Conservation (phyloP, 179 eudicot species). For the Vitellaria paradoxa region DNA sequence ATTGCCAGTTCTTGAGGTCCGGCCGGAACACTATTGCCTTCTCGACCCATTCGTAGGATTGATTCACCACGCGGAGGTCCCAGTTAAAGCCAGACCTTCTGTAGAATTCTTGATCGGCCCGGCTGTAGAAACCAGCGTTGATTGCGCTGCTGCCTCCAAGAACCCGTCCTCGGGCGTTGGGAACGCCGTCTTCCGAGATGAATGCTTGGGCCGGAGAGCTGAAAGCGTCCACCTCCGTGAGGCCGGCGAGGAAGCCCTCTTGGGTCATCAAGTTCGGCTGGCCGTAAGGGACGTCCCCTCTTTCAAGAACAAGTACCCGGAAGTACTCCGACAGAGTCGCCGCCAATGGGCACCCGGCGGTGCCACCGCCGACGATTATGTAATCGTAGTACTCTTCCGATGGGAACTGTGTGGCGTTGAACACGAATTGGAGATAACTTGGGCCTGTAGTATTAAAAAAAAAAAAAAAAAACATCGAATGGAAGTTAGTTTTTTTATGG, state of each 20-base stretch:
- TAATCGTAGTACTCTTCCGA: conserved; percentile 69
- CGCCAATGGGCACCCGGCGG: conserved; percentile 85
- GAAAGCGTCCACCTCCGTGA: conserved; percentile 43
- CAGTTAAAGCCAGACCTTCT: conserved; percentile 47
- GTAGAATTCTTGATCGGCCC: conserved; percentile 77
- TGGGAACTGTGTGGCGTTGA: conserved; percentile 70
- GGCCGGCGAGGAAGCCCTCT: conserved; percentile 65
- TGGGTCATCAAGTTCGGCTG: conserved; percentile 61
- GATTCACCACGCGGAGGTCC: conserved; percentile 56
- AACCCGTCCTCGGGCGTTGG: conserved; percentile 86
- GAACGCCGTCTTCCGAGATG: conserved; percentile 90
- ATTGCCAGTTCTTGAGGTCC: conserved; percentile 67
- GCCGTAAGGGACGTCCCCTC: conserved; percentile 74
- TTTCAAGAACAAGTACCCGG: conserved; percentile 66
- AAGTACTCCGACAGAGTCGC: conserved; percentile 68
- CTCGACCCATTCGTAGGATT: conserved; percentile 85
- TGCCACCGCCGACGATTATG: conserved; percentile 88
- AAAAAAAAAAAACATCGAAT: not conserved
- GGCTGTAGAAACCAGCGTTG: conserved; percentile 86
- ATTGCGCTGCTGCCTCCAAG: conserved; percentile 98
- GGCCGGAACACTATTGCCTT: conserved; percentile 74
- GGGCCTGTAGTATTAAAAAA: conserved; percentile 48
- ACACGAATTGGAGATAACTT: conserved; percentile 47
- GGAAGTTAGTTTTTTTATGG: not conserved
- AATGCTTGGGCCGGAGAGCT: conserved; percentile 82